A percentile compares a stretch with the other conserved stretches of the same genome.
Evolutionary conservation across 176 grass and related monocot species (phyloP).

Genomic region (Zea luxurians): DNA sequence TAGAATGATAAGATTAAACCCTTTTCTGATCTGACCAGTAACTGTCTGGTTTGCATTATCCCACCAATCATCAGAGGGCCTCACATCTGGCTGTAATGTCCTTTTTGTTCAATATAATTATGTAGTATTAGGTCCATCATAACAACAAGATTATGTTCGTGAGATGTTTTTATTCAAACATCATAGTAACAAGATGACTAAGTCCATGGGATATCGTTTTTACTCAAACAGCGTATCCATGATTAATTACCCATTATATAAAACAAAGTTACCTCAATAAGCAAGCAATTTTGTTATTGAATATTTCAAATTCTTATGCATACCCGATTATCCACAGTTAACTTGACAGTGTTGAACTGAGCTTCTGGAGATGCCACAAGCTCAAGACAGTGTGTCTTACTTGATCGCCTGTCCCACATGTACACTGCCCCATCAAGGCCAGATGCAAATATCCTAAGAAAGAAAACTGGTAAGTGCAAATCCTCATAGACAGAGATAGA

Average conservation of each 20-base stretch:
- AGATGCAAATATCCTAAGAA: conserved; percentile 76
- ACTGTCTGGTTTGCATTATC: background rate
- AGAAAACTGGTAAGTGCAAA: conserved; percentile 27
- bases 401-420: conserved; percentile 80
- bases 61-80: background rate
- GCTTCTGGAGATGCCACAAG: conserved; percentile 58
- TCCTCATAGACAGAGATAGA: background rate
- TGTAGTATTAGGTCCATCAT: conserved; percentile 7
- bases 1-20: background rate
- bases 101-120: background rate
- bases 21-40: background rate
- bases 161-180: background rate
- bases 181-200: background rate
- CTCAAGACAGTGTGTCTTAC: conserved; percentile 70
- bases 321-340: conserved; percentile 73
- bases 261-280: conserved; percentile 11
- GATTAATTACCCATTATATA: background rate
- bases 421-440: conserved; percentile 76
- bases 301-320: background rate
- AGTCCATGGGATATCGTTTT: background rate
- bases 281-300: background rate
- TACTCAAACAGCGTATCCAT: background rate
- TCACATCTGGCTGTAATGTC: background rate
- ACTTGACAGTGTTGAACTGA: conserved; percentile 73
- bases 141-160: conserved; percentile 8